phyloP scores from a whole-genome alignment of 768 basidiomycete genomes.

The Cubamyces sp. region DNA sequence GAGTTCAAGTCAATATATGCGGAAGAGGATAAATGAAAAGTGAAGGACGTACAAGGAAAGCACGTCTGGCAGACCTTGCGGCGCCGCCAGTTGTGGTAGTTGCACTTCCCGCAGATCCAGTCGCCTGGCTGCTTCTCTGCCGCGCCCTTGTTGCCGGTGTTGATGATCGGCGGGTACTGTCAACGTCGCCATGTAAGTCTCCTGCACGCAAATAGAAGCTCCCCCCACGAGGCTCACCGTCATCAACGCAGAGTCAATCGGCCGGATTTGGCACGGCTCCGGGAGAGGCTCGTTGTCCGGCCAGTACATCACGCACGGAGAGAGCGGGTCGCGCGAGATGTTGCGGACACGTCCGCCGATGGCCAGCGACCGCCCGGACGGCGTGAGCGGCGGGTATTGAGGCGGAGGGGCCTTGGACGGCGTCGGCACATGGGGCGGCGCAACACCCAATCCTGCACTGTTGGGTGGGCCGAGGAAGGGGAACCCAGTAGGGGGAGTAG shows the following conservation, averaged over 20 bases:
- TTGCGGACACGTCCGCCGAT: conserved; percentile 81
- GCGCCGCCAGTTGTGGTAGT: conserved; percentile 86
- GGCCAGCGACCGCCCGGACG: conserved; percentile 79
- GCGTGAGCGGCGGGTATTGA: conserved; percentile 79
- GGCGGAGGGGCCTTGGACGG: conserved; percentile 32
- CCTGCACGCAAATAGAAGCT: not conserved
- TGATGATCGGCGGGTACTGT: conserved; percentile 84
- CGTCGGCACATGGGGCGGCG: conserved; percentile 12
- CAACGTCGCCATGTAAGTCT: conserved; percentile 17
- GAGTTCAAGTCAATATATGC: conserved; percentile 11
- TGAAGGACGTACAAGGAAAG: conserved; percentile 65
- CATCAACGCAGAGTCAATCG: conserved; percentile 54
- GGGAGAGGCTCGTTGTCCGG: conserved; percentile 88
- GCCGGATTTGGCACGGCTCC: conserved; percentile 75
- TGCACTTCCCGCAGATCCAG: conserved; percentile 79
- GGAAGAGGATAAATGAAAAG: conserved; percentile 14
- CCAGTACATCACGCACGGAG: conserved; percentile 87
- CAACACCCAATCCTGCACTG: not conserved
- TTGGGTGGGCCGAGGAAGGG: not conserved
- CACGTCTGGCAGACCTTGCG: conserved; percentile 91
- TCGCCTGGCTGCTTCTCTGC: conserved; percentile 72
- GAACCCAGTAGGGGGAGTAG: conserved; percentile 21
- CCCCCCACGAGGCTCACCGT: conserved; percentile 45
- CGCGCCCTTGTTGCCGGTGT: conserved; percentile 87
- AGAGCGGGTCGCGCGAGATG: conserved; percentile 69